Evolutionary conservation across 257 asterid species (phyloP).

Genomic region (Anisodus tanguticus): DNA sequence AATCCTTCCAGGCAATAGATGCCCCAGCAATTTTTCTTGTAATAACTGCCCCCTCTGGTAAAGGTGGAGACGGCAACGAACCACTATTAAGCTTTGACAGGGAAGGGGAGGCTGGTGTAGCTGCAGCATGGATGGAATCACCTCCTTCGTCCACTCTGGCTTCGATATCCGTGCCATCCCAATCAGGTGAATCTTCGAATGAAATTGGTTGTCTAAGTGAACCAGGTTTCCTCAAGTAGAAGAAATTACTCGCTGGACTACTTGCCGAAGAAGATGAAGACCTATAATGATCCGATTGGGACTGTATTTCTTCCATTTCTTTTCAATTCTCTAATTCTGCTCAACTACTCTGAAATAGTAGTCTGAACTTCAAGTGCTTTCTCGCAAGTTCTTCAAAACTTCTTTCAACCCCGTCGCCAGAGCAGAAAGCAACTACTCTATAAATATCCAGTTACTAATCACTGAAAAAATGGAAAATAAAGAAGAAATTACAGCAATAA

Average conservation of each 20-base stretch:
- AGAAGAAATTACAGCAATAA: background rate
- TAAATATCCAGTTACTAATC: slow-evolving; percentile 12
- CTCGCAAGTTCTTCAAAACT: background rate
- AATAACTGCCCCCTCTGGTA: slow-evolving; percentile 71
- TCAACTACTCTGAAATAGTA: background rate
- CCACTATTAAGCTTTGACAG: slow-evolving; percentile 89
- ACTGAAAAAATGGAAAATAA: background rate
- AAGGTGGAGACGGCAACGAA: slow-evolving; percentile 82
- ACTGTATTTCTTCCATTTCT: slow-evolving; percentile 92
- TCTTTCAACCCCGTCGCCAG: background rate
- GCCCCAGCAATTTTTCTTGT: slow-evolving; percentile 81
- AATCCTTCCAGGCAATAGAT: slow-evolving; percentile 92
- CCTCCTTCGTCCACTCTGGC: slow-evolving; percentile 82
- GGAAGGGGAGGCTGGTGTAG: slow-evolving; percentile 83
- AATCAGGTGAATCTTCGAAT: slow-evolving; percentile 94
- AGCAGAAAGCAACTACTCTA: background rate
- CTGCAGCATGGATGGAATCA: slow-evolving; percentile 78
- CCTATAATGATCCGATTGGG: slow-evolving; percentile 89
- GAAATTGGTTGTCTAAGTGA: slow-evolving; percentile 86
- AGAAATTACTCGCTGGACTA: slow-evolving; percentile 96
- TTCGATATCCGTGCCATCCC: slow-evolving; percentile 92
- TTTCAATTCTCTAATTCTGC: slow-evolving; percentile 32
- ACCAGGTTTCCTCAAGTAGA: slow-evolving; percentile 91
- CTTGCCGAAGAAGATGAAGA: slow-evolving; percentile 97
- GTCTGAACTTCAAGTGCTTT: background rate